Conservation (phyloP, 2,329 filamentous ascomycete genomes). For the Talaromyces sp. region DNA sequence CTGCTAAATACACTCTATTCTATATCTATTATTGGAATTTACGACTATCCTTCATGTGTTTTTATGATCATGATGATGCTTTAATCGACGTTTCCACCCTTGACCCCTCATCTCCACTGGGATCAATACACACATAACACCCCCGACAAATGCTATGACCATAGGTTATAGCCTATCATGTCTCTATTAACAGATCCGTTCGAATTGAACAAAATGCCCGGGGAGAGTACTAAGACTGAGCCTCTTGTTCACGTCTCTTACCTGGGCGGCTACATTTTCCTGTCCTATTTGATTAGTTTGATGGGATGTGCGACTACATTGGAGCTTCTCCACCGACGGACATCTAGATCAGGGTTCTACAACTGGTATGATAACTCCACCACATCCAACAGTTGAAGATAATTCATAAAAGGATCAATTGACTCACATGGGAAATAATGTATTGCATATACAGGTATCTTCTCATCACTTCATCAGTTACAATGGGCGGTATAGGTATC, state of each 20-base stretch:
- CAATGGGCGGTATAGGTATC: constrained; percentile 74
- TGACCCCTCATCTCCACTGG: too few species aligned
- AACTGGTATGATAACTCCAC: constrained; percentile 62
- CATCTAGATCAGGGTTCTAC: constrained; percentile 66
- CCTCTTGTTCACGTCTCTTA: constrained; percentile 25
- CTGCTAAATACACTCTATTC: too few species aligned
- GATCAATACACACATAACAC: background rate
- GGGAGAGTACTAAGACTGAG: constrained; percentile 10
- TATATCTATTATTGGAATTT: too few species aligned
- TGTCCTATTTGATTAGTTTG: constrained; percentile 71
- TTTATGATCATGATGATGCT: too few species aligned
- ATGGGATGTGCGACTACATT: constrained; percentile 77
- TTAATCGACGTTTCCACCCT: too few species aligned
- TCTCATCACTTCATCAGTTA: constrained; percentile 65
- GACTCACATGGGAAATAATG: background rate
- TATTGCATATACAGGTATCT: constrained; percentile 54
- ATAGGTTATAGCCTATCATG: background rate
- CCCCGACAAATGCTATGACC: background rate
- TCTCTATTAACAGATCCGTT: background rate
- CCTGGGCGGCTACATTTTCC: constrained; percentile 65
- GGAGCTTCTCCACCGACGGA: constrained; percentile 77
- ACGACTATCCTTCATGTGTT: too few species aligned
- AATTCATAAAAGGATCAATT: too few species aligned
- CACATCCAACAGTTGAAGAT: background rate
- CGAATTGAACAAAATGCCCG: constrained; percentile 21